These are phyloP conservation scores for Sclerotiophoma versabilis DNA, from an alignment of 2,329 filamentous ascomycete species.

Conservation along the genomic window DNA sequence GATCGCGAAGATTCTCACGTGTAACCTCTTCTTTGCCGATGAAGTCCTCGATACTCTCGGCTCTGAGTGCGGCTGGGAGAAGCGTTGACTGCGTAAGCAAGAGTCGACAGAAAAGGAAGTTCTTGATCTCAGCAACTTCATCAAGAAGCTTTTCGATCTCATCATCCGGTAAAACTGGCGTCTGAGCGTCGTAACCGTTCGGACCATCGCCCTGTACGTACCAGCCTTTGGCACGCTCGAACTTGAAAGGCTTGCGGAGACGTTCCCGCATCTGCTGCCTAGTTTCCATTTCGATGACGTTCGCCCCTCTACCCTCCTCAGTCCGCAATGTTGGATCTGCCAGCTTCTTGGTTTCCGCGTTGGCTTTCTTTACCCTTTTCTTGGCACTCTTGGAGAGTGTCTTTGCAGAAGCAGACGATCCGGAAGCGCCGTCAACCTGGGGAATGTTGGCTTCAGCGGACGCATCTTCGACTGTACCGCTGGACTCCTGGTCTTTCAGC, in stretches of 20 bases:
- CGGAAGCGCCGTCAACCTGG: not conserved
- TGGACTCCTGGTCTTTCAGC: constrained; percentile 39
- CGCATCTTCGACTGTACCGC: not conserved
- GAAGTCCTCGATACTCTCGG: constrained; percentile 56
- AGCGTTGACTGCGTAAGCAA: constrained; percentile 56
- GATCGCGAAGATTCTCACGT: constrained; percentile 54
- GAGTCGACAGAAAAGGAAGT: constrained; percentile 58
- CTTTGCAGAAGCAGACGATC: constrained; percentile 15
- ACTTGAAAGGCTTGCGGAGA: constrained; percentile 51
- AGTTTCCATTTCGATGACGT: constrained; percentile 55
- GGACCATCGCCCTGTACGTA: constrained; percentile 47
- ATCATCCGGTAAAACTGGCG: constrained; percentile 51
- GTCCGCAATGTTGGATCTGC: constrained; percentile 23
- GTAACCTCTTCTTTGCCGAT: constrained; percentile 53
- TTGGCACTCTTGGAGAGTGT: constrained; percentile 36
- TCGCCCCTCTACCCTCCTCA: constrained; percentile 32
- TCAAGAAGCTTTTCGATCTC: constrained; percentile 54
- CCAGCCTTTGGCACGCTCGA: constrained; percentile 41
- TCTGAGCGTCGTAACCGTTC: constrained; percentile 38
- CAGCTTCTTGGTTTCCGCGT: constrained; percentile 31
- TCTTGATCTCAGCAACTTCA: constrained; percentile 59
- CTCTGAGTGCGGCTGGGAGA: constrained; percentile 54
- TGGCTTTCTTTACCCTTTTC: constrained; percentile 45
- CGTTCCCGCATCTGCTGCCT: constrained; percentile 51
- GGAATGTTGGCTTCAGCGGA: not conserved